These are phyloP conservation scores for Phialocephala subalpina DNA, from an alignment of 2,329 filamentous ascomycete genomes.

Conservation along the genomic window DNA sequence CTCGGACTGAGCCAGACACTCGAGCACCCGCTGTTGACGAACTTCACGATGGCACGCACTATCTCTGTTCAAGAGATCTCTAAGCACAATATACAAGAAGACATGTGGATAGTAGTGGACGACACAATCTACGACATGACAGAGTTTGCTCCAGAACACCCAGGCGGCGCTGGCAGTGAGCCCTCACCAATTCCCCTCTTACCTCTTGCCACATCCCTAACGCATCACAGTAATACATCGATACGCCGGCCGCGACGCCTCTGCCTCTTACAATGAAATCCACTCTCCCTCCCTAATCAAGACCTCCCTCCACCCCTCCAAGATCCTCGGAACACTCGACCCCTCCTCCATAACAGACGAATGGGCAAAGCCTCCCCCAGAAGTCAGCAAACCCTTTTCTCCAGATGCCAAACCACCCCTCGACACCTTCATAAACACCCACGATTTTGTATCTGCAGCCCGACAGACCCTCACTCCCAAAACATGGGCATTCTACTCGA, in stretches of 20 bases:
- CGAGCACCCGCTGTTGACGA: not conserved
- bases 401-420: slow-evolving; percentile 49
- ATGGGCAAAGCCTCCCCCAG: slow-evolving; percentile 52
- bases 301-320: slow-evolving; percentile 50
- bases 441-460: slow-evolving; percentile 68
- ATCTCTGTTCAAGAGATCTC: slow-evolving; percentile 54
- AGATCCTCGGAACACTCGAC: slow-evolving; percentile 59
- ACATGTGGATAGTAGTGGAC: slow-evolving; percentile 75
- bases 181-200: slow-evolving; percentile 20
- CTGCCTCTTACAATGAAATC: slow-evolving; percentile 58
- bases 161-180: slow-evolving; percentile 63
- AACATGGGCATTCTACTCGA: slow-evolving; percentile 75
- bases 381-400: slow-evolving; percentile 34
- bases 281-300: slow-evolving; percentile 57
- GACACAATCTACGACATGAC: slow-evolving; percentile 73
- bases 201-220: slow-evolving; percentile 13
- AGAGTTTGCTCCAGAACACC: slow-evolving; percentile 69
- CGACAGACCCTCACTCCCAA: slow-evolving; percentile 63
- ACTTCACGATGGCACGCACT: slow-evolving; percentile 30
- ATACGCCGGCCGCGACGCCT: slow-evolving; percentile 62
- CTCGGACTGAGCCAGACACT: too few species aligned
- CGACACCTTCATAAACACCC: slow-evolving; percentile 61
- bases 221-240: slow-evolving; percentile 52
- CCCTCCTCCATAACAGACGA: slow-evolving; percentile 55
- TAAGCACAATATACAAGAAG: slow-evolving; percentile 54